Conservation (phyloP, 805 yeast species). For the Kazachstania bromeliacearum region DNA sequence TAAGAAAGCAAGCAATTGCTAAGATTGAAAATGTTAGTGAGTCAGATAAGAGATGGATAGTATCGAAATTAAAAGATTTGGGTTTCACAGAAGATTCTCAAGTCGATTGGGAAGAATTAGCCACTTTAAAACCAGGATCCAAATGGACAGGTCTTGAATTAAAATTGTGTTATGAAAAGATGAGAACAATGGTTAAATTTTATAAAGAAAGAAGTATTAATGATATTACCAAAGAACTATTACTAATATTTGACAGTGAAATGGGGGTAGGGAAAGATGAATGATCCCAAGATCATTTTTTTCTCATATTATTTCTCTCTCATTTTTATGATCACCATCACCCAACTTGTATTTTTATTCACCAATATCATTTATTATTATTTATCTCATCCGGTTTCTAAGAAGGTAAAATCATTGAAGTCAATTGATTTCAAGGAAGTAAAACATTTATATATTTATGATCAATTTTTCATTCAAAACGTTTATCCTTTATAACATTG, state of each 20-base stretch:
- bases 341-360: too few relatives aligned
- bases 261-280: neutral
- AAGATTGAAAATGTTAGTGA: conserved; percentile 37
- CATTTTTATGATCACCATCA: neutral
- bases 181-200: conserved; percentile 45
- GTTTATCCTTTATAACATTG: too few relatives aligned
- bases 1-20: conserved; percentile 46
- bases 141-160: conserved; percentile 56
- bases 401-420: too few relatives aligned
- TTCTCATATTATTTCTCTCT: neutral
- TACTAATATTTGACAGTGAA: neutral
- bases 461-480: too few relatives aligned
- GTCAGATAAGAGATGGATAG: conserved; percentile 43
- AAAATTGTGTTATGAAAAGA: conserved; percentile 48
- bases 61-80: conserved; percentile 38
- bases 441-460: too few relatives aligned
- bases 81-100: conserved; percentile 35
- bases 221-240: conserved; percentile 27
- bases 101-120: conserved; percentile 48
- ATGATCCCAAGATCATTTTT: neutral
- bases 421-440: too few relatives aligned
- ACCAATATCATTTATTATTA: too few relatives aligned
- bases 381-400: too few relatives aligned
- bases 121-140: conserved; percentile 35
- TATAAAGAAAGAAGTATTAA: conserved; percentile 32